Base-by-base conservation (phyloP, 2,329 filamentous ascomycete species). In the Diaporthe vaccinii region DNA sequence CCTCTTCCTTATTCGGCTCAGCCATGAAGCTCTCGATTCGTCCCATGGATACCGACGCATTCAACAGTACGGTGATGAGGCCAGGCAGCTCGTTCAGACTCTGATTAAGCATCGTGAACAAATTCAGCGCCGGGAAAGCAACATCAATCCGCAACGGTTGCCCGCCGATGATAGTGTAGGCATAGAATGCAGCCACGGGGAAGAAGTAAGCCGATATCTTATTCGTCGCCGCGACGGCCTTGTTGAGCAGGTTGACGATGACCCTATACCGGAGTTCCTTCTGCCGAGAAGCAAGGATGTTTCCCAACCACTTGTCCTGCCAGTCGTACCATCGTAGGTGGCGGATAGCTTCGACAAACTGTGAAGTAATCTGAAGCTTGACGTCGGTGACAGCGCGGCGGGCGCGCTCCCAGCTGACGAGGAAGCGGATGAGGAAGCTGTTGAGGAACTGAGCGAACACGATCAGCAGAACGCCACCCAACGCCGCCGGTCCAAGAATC, bases 21-120 rank as follows among this genome's bases (percentile, higher is more conserved):
- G 87, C 86, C 94, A 98, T 97, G 84, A 97, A 98, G 31, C 90
- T 89, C 79, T 98, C 94, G 28, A 98, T 95, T 78, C 95, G 92
- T 12, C 90, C 91, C 77, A 98, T 91, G 0, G 95, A 93, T 25
- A 98, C 93, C n/a, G 90, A 92, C 0, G 95, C 94, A 79, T 98
- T 97, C 78, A 97, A 89, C 6, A 96, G 84, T 0, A 93, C 90
- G 0, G 93, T 95, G 58, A 97, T 91, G 14, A 98, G 85, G 41
- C 90, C 87, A 2, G 96, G 96, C 0, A 97, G 84, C 71, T 95
- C 93, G 73, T 92, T 91, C 67, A 98, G 85, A 76, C 92, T 94
- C 1, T 85, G 87, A 79, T 96, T 93, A 15, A 98, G 86, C 86
- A 96, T 91, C 1, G 87, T 86, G 79, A 98, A 98, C 0, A 98